A percentile compares a stretch with the other conserved stretches of the same genome.
Evolutionary conservation across 2,329 filamentous ascomycete species (phyloP).

Genomic region (Aphanoascus verrucosus): DNA sequence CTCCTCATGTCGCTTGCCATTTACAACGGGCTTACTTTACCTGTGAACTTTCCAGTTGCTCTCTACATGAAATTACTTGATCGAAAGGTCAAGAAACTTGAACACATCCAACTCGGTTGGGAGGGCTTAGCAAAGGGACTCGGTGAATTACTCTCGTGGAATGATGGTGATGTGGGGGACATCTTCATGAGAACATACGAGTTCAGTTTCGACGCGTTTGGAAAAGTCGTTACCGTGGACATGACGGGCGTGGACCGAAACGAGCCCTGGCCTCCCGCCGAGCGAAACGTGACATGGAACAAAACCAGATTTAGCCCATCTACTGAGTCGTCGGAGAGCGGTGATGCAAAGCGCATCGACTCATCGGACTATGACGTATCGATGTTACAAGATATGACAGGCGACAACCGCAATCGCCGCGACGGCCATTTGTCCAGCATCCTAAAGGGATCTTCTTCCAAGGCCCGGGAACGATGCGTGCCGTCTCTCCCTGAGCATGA

Average conservation of each 20-base stretch:
- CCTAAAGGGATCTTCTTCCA: slow-evolving; percentile 21
- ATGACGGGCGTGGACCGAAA: slow-evolving; percentile 39
- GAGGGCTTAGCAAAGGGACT: slow-evolving; percentile 67
- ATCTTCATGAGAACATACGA: slow-evolving; percentile 76
- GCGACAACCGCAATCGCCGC: slow-evolving; percentile 2
- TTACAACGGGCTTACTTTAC: slow-evolving; percentile 86
- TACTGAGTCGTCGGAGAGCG: slow-evolving; percentile 5
- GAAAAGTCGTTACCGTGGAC: slow-evolving; percentile 43
- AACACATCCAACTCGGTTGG: slow-evolving; percentile 81
- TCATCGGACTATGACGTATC: slow-evolving; percentile 7
- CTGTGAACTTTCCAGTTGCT: slow-evolving; percentile 74
- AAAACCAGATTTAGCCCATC: slow-evolving; percentile 8
- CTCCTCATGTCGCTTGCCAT: slow-evolving; percentile 79
- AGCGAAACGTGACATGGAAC: slow-evolving; percentile 14
- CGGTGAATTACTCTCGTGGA: slow-evolving; percentile 62
- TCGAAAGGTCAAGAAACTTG: slow-evolving; percentile 55
- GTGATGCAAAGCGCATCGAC: not conserved
- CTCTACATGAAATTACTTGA: slow-evolving; percentile 73
- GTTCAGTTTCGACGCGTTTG: slow-evolving; percentile 59
- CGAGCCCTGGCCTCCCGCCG: slow-evolving; percentile 26
- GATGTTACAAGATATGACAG: slow-evolving; percentile 12
- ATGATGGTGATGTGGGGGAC: slow-evolving; percentile 69
- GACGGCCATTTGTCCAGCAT: slow-evolving; percentile 15
- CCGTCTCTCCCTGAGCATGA: slow-evolving; percentile 36
- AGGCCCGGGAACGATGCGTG: slow-evolving; percentile 21